phyloP scores from a whole-genome alignment of 1,139 yeast genomes.

The Blastobotrys malaysiensis region DNA sequence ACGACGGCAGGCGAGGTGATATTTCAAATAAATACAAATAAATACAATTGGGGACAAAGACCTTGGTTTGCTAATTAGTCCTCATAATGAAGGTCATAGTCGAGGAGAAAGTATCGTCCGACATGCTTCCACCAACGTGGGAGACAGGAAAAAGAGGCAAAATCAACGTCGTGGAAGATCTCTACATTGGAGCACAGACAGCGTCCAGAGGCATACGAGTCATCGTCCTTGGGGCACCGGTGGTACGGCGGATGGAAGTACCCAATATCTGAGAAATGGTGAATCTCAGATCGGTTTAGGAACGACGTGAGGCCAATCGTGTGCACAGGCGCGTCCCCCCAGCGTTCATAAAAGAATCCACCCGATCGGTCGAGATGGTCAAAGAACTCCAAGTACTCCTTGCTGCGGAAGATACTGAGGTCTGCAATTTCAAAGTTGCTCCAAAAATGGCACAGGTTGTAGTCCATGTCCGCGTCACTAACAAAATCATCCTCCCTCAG shows the following conservation, averaged over 20 bases:
- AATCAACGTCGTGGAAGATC: slow-evolving; percentile 47
- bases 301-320: slow-evolving; percentile 67
- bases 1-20: background rate
- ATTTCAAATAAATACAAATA: background rate
- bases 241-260: slow-evolving; percentile 78
- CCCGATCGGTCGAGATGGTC: slow-evolving; percentile 64
- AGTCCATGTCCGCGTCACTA: slow-evolving; percentile 42
- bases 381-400: slow-evolving; percentile 64
- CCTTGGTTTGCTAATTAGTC: background rate
- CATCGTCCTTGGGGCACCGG: slow-evolving; percentile 66
- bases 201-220: slow-evolving; percentile 45
- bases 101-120: slow-evolving; percentile 31
- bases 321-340: slow-evolving; percentile 99
- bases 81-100: slow-evolving; percentile 9
- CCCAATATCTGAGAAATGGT: slow-evolving; percentile 89
- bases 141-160: slow-evolving; percentile 62
- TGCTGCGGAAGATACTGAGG: slow-evolving; percentile 71
- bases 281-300: slow-evolving; percentile 62
- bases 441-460: slow-evolving; percentile 94
- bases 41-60: too few relatives aligned
- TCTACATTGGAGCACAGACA: slow-evolving; percentile 57
- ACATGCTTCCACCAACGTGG: slow-evolving; percentile 77
- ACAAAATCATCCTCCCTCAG: slow-evolving; percentile 35
- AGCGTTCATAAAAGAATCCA: slow-evolving; percentile 79
- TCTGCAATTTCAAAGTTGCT: slow-evolving; percentile 87